Evolutionary conservation across 257 asterid genomes (phyloP), one percentile per base, ranked within the genome.

Genomic region (Schizonepeta tenuifolia): DNA sequence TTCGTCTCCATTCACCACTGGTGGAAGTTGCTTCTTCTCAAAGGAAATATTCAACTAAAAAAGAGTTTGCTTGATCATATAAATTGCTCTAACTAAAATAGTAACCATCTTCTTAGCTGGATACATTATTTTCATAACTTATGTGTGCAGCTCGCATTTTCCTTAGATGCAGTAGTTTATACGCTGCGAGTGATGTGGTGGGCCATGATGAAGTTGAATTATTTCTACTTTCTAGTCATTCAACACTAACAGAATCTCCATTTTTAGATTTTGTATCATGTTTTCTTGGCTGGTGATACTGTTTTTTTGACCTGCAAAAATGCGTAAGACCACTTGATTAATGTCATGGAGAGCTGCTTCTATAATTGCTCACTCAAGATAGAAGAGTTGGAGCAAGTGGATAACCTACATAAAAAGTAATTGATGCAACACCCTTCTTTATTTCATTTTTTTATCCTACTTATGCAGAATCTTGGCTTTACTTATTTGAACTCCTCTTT

Each of bases 151-250:
- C 61, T 22, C 38, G 10, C 18, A 59, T 50, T 69, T 64, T 31
- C 50, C 51, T 53, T 71, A 12, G 53, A 20, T 70, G 73, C 53
- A 46, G 49, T 26, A 75, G 6, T 9, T 35, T 51, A 18, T 36
- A 18, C 50, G 57, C 31, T 55, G 38, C 35, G 9, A 60, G 28
- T 36, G 50, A 65, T 65, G 51, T 60, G 71, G 81, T 58, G 81
- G 81, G 78, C 78, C 81, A 58, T 41, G 28, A 58, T 36, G 51
- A 24, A 82, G 75, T 68, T 73, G 83, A 79, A 77, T 84, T 79
- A 79, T 82, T 80, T 71, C 69, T 75, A 60, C 83, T 84, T 84
- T 84, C 83, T 79, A 71, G 86, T 84, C 89, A 84, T 75, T 77
- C 75, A 81, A 79, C 89, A 84, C 83, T 84, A 75, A 56, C 74